Evolutionary conservation across 2,329 filamentous ascomycete genomes (phyloP).

Genomic region (Macroventuria anomochaeta): DNA sequence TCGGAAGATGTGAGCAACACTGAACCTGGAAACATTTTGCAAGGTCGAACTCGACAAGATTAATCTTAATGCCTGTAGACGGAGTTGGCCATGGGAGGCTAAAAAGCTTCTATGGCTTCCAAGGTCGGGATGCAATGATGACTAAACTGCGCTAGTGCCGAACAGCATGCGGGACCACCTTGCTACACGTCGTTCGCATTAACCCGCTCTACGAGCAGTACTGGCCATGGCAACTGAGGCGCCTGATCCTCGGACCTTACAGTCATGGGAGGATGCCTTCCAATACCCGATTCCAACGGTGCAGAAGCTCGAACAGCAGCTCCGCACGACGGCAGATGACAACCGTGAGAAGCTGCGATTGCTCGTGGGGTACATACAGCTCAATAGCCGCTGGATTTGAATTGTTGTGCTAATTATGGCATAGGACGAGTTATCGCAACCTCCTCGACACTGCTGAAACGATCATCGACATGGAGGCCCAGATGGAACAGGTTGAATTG

Average conservation of each 20-base stretch:
- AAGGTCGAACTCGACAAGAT: too few species aligned
- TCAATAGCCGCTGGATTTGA: background rate
- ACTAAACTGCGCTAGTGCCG: slow-evolving; percentile 15
- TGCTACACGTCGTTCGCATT: background rate
- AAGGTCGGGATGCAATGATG: background rate
- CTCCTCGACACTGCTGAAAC: slow-evolving; percentile 89
- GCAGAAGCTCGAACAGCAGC: slow-evolving; percentile 68
- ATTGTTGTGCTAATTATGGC: slow-evolving; percentile 7
- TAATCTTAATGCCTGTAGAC: too few species aligned
- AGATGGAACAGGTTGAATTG: slow-evolving; percentile 76
- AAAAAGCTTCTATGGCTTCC: too few species aligned
- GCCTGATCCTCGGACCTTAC: slow-evolving; percentile 63
- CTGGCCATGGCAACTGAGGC: slow-evolving; percentile 60
- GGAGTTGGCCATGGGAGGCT: too few species aligned
- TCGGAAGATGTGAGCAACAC: too few species aligned
- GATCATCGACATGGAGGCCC: slow-evolving; percentile 86
- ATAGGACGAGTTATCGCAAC: slow-evolving; percentile 77
- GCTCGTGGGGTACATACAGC: slow-evolving; percentile 64
- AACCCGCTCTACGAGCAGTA: background rate
- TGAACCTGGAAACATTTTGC: too few species aligned
- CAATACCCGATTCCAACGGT: slow-evolving; percentile 68
- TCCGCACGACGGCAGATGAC: slow-evolving; percentile 66
- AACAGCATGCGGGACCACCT: slow-evolving; percentile 14
- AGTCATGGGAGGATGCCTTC: slow-evolving; percentile 72
- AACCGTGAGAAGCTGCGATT: slow-evolving; percentile 71